A percentile compares a stretch with the other conserved stretches of the same genome.
Evolutionary conservation across 2,329 filamentous ascomycete genomes (phyloP).

Genomic region (Aspergillus aculeatinus): DNA sequence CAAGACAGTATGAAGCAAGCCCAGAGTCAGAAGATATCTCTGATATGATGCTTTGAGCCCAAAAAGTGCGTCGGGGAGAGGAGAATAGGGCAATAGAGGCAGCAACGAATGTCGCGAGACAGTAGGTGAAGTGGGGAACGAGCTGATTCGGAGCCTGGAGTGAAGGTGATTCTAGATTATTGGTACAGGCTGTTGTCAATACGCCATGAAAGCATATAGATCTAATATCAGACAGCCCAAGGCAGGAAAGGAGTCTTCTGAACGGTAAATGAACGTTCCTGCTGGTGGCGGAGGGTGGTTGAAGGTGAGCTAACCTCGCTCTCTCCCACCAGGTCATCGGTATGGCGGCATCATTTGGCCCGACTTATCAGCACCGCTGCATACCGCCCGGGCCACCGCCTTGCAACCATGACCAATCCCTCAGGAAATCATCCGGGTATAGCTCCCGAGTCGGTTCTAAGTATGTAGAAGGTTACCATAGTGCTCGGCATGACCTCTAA

Average conservation of each 20-base stretch:
- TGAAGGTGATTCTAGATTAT: not conserved
- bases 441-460: no score
- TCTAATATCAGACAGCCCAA: not conserved
- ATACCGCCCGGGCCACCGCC: conserved; percentile 14
- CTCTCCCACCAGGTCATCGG: not conserved
- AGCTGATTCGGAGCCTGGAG: not conserved
- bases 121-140: conserved; percentile 1
- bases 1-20: not conserved
- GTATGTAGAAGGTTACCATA: no score
- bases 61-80: not conserved
- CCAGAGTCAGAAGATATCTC: not conserved
- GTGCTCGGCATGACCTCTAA: no score
- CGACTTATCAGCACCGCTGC: conserved; percentile 4
- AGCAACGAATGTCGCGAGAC: not conserved
- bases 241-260: not conserved
- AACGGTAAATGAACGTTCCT: not conserved
- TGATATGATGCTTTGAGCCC: not conserved
- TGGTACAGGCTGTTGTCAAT: not conserved
- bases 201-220: not conserved
- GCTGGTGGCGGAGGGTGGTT: not conserved
- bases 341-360: conserved; percentile 5
- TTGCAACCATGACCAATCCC: not conserved
- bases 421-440: no score
- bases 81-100: not conserved
- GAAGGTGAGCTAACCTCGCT: conserved; percentile 4